These are phyloP conservation scores for Sporodiniella umbellata DNA, from an alignment of 371 early-diverging fungal genomes.

Conservation along the genomic window DNA sequence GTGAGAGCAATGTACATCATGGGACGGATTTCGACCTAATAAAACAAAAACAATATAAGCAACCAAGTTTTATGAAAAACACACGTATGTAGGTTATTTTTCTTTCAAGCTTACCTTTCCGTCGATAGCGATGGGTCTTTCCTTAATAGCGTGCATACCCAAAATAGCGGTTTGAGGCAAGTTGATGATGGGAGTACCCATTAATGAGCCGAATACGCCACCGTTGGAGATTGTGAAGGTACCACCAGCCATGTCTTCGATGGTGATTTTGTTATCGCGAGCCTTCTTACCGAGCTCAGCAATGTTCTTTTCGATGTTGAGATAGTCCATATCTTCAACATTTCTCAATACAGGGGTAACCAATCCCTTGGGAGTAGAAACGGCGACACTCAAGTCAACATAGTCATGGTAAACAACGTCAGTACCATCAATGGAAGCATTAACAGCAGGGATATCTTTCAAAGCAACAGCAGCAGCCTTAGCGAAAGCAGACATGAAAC, in stretches of 20 bases:
- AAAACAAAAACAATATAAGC: too few species aligned
- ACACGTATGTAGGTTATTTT: not conserved
- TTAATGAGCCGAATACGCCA: slow-evolving; percentile 95
- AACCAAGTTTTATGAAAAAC: too few species aligned
- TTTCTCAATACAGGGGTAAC: slow-evolving; percentile 97
- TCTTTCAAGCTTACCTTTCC: slow-evolving; percentile 63
- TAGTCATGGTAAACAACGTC: slow-evolving; percentile 91
- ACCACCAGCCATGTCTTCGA: slow-evolving; percentile 97
- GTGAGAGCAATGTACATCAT: slow-evolving; percentile 99
- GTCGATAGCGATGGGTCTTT: slow-evolving; percentile 89
- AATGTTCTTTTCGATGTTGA: slow-evolving; percentile 91
- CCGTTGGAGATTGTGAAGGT: slow-evolving; percentile 99
- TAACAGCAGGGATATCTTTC: slow-evolving; percentile 88
- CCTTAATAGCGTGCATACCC: slow-evolving; percentile 98
- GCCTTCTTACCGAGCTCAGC: slow-evolving; percentile 90
- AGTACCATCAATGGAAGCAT: slow-evolving; percentile 87
- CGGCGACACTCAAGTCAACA: slow-evolving; percentile 94
- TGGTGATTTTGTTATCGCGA: slow-evolving; percentile 89
- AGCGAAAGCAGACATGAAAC: slow-evolving; percentile 97
- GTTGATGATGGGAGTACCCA: slow-evolving; percentile 98
- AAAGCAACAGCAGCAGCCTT: slow-evolving; percentile 87
- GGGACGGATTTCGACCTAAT: slow-evolving; percentile 86
- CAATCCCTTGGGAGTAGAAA: slow-evolving; percentile 97
- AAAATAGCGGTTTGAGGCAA: slow-evolving; percentile 95
- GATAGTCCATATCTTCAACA: slow-evolving; percentile 78